Base-by-base conservation (phyloP, 2,329 filamentous ascomycete species). In the Ciborinia camelliae region DNA sequence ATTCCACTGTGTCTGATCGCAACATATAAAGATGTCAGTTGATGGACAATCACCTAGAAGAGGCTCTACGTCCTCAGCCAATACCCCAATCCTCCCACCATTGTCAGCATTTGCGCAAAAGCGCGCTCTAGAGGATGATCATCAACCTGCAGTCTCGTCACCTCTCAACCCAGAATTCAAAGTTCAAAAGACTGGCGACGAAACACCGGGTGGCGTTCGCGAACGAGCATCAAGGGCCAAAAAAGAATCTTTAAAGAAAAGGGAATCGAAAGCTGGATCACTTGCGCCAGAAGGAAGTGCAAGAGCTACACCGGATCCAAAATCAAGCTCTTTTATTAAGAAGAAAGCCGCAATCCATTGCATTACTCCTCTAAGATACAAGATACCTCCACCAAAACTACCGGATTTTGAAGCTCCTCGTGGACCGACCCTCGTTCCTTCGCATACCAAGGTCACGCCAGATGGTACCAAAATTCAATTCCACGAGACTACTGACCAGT, bases 131-230 rank as follows among this genome's bases (percentile, higher is more conserved):
- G 88, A 90, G 67, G 88, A 90, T 71, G 86, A 86, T 73, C 87
- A 92, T 76, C 83, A 83, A 67, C 90, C 90, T 5, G 82, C 86
- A 15, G 81, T 92, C 2, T 86, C 90, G 3, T 93, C 90, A 14
- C 90, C 90, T 35, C 83, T 93, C 67, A 92, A 92, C 71, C 86
- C 87, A 54, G 86, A 89, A 53, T 81, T 82, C 68, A 84, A 80
- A 79, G 47, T 73, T 72, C 32, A 79, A 81, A 62, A 77, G 78
- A 57, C 63, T 5, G 66, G 66, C 51, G 72, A 73, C 43, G 71
- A 74, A 57, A 72, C 68, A 2, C 70, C 71, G 15, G 60, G 71
- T 20, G 45, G 61, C 2, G 69, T 71, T 10, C 72, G 72, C 30
- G 73, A 74, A 61, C 69, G 74, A 10, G 69, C 81, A 43, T 72